These are phyloP conservation scores for Uronychia setigera DNA, from an alignment of 73 alveolate species.

Conservation along the genomic window DNA sequence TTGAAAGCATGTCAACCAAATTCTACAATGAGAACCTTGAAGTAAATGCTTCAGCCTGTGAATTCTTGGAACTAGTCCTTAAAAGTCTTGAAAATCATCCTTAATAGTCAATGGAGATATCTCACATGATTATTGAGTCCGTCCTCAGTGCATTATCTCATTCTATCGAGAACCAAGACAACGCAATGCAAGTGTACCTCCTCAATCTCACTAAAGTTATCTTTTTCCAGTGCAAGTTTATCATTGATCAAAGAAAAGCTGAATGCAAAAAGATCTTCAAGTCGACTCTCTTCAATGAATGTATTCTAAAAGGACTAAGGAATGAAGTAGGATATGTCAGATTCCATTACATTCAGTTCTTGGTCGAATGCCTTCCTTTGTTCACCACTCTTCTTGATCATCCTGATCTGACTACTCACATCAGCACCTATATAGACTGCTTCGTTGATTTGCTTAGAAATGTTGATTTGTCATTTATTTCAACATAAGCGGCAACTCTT, in stretches of 20 bases:
- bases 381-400: constrained; percentile 63
- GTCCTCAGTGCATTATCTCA: constrained; percentile 73
- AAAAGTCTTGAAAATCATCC: constrained; percentile 73
- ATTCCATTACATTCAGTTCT: constrained; percentile 81
- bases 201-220: constrained; percentile 81
- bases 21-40: constrained; percentile 73
- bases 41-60: constrained; percentile 92
- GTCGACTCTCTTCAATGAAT: constrained; percentile 66
- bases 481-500: constrained; percentile 34
- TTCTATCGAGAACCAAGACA: constrained; percentile 76
- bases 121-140: constrained; percentile 80
- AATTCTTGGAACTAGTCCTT: constrained; percentile 82
- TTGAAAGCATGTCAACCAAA: constrained; percentile 50
- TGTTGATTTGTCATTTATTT: constrained; percentile 43
- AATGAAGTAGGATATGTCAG: constrained; percentile 85
- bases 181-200: constrained; percentile 91
- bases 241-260: constrained; percentile 60
- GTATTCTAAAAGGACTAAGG: constrained; percentile 81
- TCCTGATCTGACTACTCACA: constrained; percentile 34
- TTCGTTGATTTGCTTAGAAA: constrained; percentile 43
- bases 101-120: constrained; percentile 70
- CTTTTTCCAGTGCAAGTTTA: constrained; percentile 66
- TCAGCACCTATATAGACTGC: constrained; percentile 41
- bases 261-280: constrained; percentile 62
- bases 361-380: constrained; percentile 71